These are phyloP conservation scores for Triangularia verruculosa DNA, from an alignment of 2,329 filamentous ascomycete genomes.

Conservation along the genomic window DNA sequence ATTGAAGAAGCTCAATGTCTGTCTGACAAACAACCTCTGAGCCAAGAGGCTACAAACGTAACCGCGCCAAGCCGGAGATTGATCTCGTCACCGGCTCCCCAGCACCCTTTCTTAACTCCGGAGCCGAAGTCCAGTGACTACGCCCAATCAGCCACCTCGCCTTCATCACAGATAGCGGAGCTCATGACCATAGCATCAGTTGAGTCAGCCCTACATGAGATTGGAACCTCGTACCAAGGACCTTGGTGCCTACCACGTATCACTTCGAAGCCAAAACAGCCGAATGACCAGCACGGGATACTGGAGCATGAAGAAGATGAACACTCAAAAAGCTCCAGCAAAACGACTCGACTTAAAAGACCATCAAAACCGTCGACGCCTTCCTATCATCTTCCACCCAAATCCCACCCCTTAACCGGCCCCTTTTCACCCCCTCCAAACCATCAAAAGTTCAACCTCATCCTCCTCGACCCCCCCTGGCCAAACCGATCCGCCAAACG, in stretches of 20 bases:
- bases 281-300: neutral
- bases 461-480: slow-evolving; percentile 78
- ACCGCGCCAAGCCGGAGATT: slow-evolving; percentile 36
- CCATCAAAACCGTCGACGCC: neutral
- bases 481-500: slow-evolving; percentile 71
- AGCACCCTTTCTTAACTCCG: slow-evolving; percentile 48
- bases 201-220: slow-evolving; percentile 42
- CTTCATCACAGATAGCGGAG: slow-evolving; percentile 50
- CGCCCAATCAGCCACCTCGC: slow-evolving; percentile 31
- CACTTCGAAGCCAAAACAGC: slow-evolving; percentile 2
- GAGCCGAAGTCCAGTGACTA: slow-evolving; percentile 41
- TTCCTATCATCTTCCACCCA: neutral
- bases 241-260: slow-evolving; percentile 48
- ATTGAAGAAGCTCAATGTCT: slow-evolving; percentile 63
- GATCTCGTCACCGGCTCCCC: slow-evolving; percentile 44
- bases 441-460: slow-evolving; percentile 57
- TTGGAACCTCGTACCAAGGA: slow-evolving; percentile 37
- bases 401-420: neutral
- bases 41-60: neutral
- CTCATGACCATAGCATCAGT: slow-evolving; percentile 51
- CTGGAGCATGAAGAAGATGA: neutral
- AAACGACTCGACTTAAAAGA: neutral
- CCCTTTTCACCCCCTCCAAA: neutral
- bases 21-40: slow-evolving; percentile 30
- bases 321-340: neutral